Conservation (phyloP, 1,284 basidiomycete genomes). For the Mycosarcoma mackinlayi region DNA sequence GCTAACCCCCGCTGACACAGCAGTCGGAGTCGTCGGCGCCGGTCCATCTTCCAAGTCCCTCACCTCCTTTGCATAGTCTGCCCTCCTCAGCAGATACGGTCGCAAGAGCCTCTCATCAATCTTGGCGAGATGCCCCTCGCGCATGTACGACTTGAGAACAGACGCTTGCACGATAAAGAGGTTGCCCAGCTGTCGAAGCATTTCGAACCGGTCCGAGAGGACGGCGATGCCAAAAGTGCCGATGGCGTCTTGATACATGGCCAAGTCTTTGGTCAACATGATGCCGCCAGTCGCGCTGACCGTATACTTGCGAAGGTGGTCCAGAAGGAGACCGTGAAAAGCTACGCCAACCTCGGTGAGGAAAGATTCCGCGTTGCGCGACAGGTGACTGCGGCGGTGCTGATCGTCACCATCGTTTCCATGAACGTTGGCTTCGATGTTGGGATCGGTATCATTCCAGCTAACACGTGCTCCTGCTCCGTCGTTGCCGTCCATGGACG, state of each 20-base stretch:
- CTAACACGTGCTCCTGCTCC: conserved; percentile 15
- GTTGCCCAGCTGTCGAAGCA: conserved; percentile 96
- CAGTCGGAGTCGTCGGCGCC: conserved; percentile 15
- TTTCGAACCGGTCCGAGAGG: conserved; percentile 94
- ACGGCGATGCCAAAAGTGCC: conserved; percentile 82
- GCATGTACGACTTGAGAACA: conserved; percentile 67
- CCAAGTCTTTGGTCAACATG: conserved; percentile 98
- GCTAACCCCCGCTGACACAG: conserved; percentile 4
- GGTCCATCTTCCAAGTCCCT: conserved; percentile 53
- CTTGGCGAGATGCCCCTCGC: conserved; percentile 73
- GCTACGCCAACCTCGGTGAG: conserved; percentile 91
- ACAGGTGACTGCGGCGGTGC: conserved; percentile 24
- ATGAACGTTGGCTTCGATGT: not conserved
- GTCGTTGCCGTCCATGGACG: conserved; percentile 20
- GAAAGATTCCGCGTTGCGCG: conserved; percentile 86
- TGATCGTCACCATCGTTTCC: conserved; percentile 31
- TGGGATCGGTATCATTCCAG: conserved; percentile 13
- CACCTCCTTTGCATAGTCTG: conserved; percentile 75
- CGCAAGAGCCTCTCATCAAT: conserved; percentile 87
- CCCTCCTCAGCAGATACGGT: conserved; percentile 89
- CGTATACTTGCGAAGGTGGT: conserved; percentile 94
- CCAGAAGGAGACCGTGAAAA: conserved; percentile 91
- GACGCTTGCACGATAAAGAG: conserved; percentile 74
- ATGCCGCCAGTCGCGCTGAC: conserved; percentile 96
- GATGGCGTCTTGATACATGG: conserved; percentile 93